These are phyloP conservation scores for Jaminaea rosea DNA, from an alignment of 1,284 basidiomycete genomes.

Conservation along the genomic window DNA sequence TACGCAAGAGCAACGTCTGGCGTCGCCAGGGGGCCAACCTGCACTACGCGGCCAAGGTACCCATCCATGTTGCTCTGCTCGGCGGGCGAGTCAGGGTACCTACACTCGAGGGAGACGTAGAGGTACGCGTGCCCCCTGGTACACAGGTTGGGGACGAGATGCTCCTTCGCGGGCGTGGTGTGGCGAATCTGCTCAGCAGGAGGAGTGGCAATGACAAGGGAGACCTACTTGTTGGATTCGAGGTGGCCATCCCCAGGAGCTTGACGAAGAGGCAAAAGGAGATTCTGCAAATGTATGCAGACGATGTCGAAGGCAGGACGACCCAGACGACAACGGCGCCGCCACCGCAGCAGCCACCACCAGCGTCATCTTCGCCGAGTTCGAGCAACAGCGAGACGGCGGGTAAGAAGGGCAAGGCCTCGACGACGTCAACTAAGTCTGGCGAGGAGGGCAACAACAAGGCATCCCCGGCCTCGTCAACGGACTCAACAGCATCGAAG, in stretches of 20 bases:
- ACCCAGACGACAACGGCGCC: not conserved
- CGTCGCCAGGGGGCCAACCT: slow-evolving; percentile 84
- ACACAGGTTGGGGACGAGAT: slow-evolving; percentile 97
- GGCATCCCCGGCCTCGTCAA: too few relatives aligned
- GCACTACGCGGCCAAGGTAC: slow-evolving; percentile 82
- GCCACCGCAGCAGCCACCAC: not conserved
- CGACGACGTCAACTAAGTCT: too few relatives aligned
- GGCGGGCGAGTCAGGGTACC: slow-evolving; percentile 87
- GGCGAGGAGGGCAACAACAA: too few relatives aligned
- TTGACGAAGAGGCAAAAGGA: slow-evolving; percentile 73
- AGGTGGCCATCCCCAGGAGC: slow-evolving; percentile 78
- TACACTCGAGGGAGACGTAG: slow-evolving; percentile 89
- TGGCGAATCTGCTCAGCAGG: slow-evolving; percentile 53
- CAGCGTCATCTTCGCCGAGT: not conserved
- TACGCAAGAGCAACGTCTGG: slow-evolving; percentile 74
- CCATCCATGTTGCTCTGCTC: slow-evolving; percentile 80
- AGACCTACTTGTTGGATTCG: slow-evolving; percentile 84
- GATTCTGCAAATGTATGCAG: slow-evolving; percentile 81
- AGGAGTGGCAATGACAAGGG: slow-evolving; percentile 68
- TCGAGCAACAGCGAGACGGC: too few relatives aligned
- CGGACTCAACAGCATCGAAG: too few relatives aligned
- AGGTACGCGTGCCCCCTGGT: slow-evolving; percentile 82
- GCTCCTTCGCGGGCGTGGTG: slow-evolving; percentile 80
- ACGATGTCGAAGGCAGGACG: slow-evolving; percentile 70
- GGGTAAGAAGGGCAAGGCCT: too few relatives aligned